Base-by-base conservation (phyloP, 305 asterid species). In the Stenogyne calaminthoides region DNA sequence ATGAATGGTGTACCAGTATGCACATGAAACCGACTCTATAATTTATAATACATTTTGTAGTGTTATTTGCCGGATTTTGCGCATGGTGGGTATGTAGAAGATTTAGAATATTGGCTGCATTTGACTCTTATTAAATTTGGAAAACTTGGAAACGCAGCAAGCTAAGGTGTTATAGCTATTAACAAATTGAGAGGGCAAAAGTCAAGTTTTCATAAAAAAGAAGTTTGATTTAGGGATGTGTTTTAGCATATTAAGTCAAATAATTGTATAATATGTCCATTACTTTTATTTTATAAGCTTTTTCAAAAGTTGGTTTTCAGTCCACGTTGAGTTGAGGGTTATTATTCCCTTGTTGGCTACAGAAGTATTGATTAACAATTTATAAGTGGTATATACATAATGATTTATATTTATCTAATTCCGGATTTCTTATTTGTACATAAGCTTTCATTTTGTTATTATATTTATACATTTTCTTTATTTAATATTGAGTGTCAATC, bases 1-100 rank as follows among this genome's bases (percentile, higher is more conserved):
- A n/a, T n/a, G n/a, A n/a, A n/a, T n/a, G n/a, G n/a, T n/a, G n/a
- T n/a, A n/a, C n/a, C n/a, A n/a, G n/a, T n/a, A n/a, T n/a, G n/a
- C n/a, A n/a, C n/a, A n/a, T n/a, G n/a, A n/a, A n/a, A n/a, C n/a
- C n/a, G n/a, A n/a, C n/a, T n/a, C n/a, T n/a, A n/a, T n/a, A n/a
- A n/a, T n/a, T n/a, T n/a, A n/a, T n/a, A n/a, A 22, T 22, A 56
- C 7, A 40, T 52, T 19, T 67, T 68, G 6, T 42, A 37, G 51
- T 59, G 25, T 72, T 63, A 75, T 71, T 80, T 64, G 59, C 86
- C 85, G 73, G 68, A 81, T 79, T 51, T 80, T 80, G 73, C 77
- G 84, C 85, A 58, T 11, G 68, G 54, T 82, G 32, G 74, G 78
- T 80, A 63, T 61, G 68, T 67, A 37, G 68, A 36, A 55, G 32